Evolutionary conservation across 202 grass and related monocot genomes (phyloP), one percentile per base, ranked within the genome.

Genomic region (Panicum hallii): DNA sequence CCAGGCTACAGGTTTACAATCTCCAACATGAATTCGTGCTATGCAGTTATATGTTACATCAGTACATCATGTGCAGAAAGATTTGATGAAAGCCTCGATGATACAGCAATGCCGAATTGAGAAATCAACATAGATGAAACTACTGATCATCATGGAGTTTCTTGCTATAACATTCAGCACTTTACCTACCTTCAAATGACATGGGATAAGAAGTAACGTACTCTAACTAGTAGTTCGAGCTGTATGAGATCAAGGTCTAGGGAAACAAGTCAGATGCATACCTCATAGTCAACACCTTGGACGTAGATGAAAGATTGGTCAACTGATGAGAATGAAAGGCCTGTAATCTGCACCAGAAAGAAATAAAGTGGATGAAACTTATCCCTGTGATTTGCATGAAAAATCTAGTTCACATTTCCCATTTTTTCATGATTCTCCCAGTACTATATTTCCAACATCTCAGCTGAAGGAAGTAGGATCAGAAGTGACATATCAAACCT

Each of bases 211-310:
- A 53, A 61, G 63, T 46, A 83, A 60, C 14, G 15, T 6, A 58
- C 11, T 20, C 74, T 79, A 83, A 64, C 7, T 62, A 62, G 12
- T 65, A 71, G 60, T 41, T 11, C 32, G 11, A 82, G 11, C 36
- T 38, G 3, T 82, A 72, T 53, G 58, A 62, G 63, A 60, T 67
- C 11, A 34, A 87, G 71, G 17, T 76, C 12, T 36, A 78, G 38
- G 22, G 10, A 80, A 79, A 48, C 45, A 22, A 63, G 47, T 55
- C 46, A 67, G 19, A 42, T 44, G 43, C 62, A 63, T 87, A 98
- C 96, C 96, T 98, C 96, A 84, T 95, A 95, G 86, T 95, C 96
- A 85, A 95, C 86, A 82, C 96, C 93, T 95, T 98, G 96, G 79
- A 98, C 42, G n/a, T 92, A 98, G 58, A 95, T 90, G 77, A 82